Conservation (phyloP, 495 filamentous ascomycete genomes). For the Xylaria grammica region DNA sequence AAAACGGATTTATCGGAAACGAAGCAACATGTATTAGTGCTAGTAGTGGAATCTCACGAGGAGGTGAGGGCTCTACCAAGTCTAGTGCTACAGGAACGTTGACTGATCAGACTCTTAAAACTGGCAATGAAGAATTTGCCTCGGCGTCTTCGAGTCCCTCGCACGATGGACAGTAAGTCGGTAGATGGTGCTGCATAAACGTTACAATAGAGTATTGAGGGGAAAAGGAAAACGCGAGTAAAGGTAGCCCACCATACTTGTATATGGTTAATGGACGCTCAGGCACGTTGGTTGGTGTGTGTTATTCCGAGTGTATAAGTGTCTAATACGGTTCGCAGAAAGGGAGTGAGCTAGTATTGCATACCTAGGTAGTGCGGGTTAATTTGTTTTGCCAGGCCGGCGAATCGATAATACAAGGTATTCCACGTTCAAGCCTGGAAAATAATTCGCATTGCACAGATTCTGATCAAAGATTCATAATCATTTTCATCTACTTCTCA, state of each 20-base stretch:
- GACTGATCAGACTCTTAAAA: constrained; percentile 4
- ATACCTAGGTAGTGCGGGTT: background rate
- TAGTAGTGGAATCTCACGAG: background rate
- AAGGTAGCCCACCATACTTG: background rate
- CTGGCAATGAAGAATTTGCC: constrained; percentile 16
- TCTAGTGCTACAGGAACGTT: background rate
- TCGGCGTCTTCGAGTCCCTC: constrained; percentile 13
- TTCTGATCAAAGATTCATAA: background rate
- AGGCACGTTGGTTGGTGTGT: background rate
- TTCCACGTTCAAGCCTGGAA: background rate
- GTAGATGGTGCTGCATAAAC: background rate
- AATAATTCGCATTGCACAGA: background rate
- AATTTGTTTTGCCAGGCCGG: background rate
- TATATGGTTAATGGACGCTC: constrained; percentile 4
- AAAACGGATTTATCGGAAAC: background rate
- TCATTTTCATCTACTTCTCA: background rate
- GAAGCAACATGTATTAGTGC: constrained; percentile 14
- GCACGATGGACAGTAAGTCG: background rate
- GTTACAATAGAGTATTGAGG: background rate
- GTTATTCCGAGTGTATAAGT: no score
- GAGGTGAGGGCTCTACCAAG: constrained; percentile 11
- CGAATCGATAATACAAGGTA: background rate
- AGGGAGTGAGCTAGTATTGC: no score
- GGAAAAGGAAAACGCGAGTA: background rate
- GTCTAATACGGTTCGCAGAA: background rate